These are phyloP conservation scores for Picochlorum costavermella DNA, from an alignment of 139 green algal species.

Conservation along the genomic window DNA sequence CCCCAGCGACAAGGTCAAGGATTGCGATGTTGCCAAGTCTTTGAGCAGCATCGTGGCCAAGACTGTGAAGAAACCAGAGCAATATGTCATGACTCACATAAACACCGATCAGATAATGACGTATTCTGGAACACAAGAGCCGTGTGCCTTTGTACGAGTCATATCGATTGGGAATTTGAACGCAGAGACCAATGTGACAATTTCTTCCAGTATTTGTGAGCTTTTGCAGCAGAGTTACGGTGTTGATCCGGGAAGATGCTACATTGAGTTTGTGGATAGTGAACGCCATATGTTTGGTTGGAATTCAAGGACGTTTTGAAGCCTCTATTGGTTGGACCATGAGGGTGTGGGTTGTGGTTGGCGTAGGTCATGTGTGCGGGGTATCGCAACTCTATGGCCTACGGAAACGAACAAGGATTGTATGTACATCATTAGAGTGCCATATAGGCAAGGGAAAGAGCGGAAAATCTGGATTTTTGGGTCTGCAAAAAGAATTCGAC, in stretches of 20 bases:
- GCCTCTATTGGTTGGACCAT: too few species aligned
- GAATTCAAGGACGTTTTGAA: constrained; percentile 4
- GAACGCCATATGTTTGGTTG: neutral
- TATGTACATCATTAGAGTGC: too few species aligned
- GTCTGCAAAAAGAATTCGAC: too few species aligned
- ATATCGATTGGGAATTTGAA: constrained; percentile 3
- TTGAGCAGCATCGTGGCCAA: neutral
- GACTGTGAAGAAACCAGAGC: neutral
- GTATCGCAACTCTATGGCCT: too few species aligned
- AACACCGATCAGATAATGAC: neutral
- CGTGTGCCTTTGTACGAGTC: neutral
- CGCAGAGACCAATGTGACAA: neutral
- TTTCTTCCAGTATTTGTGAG: neutral
- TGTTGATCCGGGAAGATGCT: neutral
- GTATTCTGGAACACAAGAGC: constrained; percentile 2
- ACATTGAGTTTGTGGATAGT: constrained; percentile 1
- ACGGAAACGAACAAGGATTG: too few species aligned
- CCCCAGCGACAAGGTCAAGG: neutral
- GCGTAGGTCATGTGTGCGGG: too few species aligned
- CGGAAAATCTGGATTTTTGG: too few species aligned
- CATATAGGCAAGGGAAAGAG: too few species aligned
- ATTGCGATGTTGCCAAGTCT: neutral
- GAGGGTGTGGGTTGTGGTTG: too few species aligned
- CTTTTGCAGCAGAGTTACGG: neutral
- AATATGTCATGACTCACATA: neutral